Conservation (phyloP, 1,284 basidiomycete species). For the Leccinum subrobustum region DNA sequence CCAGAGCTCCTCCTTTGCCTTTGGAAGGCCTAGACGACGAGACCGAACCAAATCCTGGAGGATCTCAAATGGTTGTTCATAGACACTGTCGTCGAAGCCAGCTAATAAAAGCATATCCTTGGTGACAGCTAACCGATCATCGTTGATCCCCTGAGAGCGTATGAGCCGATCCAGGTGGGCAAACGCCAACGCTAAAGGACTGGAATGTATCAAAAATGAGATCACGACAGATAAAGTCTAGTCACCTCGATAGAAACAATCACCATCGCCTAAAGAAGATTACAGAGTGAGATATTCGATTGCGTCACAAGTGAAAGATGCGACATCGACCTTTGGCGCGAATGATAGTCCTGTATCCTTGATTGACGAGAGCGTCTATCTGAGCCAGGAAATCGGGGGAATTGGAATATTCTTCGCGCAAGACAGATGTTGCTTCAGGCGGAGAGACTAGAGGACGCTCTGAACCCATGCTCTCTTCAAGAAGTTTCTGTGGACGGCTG, state of each 20-base stretch:
- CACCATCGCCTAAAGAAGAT: constrained; percentile 59
- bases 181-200: constrained; percentile 62
- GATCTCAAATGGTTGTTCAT: constrained; percentile 53
- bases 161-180: constrained; percentile 64
- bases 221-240: constrained; percentile 7
- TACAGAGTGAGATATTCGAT: constrained; percentile 10
- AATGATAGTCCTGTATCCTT: constrained; percentile 63
- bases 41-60: constrained; percentile 42
- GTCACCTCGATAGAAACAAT: constrained; percentile 79
- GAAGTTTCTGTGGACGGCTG: constrained; percentile 36
- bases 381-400: constrained; percentile 59
- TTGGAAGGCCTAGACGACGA: constrained; percentile 36
- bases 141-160: constrained; percentile 46
- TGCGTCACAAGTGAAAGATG: constrained; percentile 35
- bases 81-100: constrained; percentile 68
- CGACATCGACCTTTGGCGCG: constrained; percentile 58
- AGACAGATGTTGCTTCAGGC: constrained; percentile 45
- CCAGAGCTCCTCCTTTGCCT: constrained; percentile 29
- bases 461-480: constrained; percentile 47
- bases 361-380: constrained; percentile 57
- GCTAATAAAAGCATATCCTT: constrained; percentile 58
- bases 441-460: constrained; percentile 52
- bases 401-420: constrained; percentile 66
- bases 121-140: constrained; percentile 48
- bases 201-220: constrained; percentile 33